A percentile compares a stretch with the other conserved stretches of the same genome.
These are phyloP conservation scores for Leishmania tarentolae DNA, from an alignment of 208 protist genomes.

Conservation along the genomic window DNA sequence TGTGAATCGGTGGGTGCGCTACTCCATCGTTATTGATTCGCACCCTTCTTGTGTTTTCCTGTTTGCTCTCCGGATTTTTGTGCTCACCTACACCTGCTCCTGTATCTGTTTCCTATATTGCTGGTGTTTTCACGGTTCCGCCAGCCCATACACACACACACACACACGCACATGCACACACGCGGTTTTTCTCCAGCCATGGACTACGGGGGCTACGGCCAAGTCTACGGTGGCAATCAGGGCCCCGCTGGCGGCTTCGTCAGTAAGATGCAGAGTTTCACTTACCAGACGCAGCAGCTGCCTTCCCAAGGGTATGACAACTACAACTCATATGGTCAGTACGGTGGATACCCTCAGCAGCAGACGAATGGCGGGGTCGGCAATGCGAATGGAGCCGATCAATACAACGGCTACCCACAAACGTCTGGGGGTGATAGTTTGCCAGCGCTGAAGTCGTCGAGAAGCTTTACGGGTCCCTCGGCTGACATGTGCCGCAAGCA, in stretches of 20 bases:
- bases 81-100: neutral
- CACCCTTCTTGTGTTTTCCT: neutral
- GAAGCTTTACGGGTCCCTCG: slow-evolving; percentile 45
- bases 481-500: slow-evolving; percentile 30
- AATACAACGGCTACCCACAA: slow-evolving; percentile 6
- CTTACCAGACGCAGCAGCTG: slow-evolving; percentile 17
- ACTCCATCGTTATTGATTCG: neutral
- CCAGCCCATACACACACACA: too few species aligned
- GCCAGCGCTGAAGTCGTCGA: slow-evolving; percentile 28
- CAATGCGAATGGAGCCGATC: neutral
- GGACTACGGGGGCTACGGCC: slow-evolving; percentile 29
- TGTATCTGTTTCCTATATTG: neutral
- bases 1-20: neutral
- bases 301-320: slow-evolving; percentile 7
- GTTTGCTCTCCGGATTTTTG: neutral
- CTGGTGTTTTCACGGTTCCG: neutral
- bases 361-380: slow-evolving; percentile 13
- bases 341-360: slow-evolving; percentile 19
- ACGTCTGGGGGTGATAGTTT: neutral
- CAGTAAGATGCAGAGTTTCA: slow-evolving; percentile 8
- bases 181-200: slow-evolving; percentile 6
- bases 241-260: slow-evolving; percentile 6
- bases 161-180: neutral
- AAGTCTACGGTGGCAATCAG: slow-evolving; percentile 22
- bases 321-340: slow-evolving; percentile 18